A percentile compares a stretch with the other conserved stretches of the same genome.
Conservation (phyloP, 2,329 filamentous ascomycete species). For the Aspergillus intermedius region DNA sequence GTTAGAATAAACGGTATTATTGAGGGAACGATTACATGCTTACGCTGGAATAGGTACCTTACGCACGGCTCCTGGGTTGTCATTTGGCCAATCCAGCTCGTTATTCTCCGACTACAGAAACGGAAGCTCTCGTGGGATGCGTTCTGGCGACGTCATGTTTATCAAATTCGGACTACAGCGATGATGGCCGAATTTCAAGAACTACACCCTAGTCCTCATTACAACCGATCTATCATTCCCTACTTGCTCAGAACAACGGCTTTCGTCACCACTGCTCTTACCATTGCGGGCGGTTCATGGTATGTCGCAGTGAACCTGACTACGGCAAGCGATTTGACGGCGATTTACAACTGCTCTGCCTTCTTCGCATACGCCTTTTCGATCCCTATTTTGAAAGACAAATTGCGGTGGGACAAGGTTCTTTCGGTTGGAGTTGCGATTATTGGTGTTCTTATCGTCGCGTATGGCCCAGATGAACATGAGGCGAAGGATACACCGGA, state of each 20-base stretch:
- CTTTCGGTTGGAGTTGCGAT: conserved; percentile 83
- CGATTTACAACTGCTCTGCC: conserved; percentile 98
- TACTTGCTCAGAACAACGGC: conserved; percentile 77
- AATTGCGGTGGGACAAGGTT: conserved; percentile 75
- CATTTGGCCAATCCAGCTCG: conserved; percentile 78
- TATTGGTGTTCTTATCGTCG: conserved; percentile 83
- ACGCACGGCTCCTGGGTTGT: conserved; percentile 92
- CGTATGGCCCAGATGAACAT: conserved; percentile 69
- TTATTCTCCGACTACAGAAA: conserved; percentile 73
- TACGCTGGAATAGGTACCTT: conserved; percentile 53
- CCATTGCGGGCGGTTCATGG: conserved; percentile 87
- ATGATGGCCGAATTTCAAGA: conserved; percentile 82
- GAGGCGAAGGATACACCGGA: conserved; percentile 41
- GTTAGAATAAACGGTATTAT: conserved; percentile 11
- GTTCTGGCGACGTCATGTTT: conserved; percentile 74
- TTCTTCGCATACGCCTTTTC: conserved; percentile 99
- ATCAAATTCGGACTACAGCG: conserved; percentile 58
- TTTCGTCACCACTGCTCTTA: conserved; percentile 77
- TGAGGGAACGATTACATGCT: background rate
- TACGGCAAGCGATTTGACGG: conserved; percentile 85
- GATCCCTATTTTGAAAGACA: conserved; percentile 81
- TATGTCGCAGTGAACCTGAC: conserved; percentile 93
- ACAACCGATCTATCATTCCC: conserved; percentile 47
- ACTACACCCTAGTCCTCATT: conserved; percentile 52
- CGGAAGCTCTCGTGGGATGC: conserved; percentile 69